Conservation (phyloP, 1,284 basidiomycete genomes). For the Trametes polyzona region DNA sequence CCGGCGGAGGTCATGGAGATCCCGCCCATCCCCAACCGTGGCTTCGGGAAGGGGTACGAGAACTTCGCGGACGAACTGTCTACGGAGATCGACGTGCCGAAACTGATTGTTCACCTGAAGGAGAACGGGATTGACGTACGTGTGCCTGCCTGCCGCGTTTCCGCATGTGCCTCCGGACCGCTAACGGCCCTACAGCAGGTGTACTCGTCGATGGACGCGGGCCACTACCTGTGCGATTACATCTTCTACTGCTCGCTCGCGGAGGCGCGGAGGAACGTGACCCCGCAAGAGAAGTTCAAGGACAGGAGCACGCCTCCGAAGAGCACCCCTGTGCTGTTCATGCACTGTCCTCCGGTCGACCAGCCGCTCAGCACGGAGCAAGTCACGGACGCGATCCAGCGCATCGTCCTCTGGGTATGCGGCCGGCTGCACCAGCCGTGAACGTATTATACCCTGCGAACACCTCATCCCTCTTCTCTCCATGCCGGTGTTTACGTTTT, state of each 20-base stretch:
- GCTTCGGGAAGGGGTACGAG: conserved; percentile 57
- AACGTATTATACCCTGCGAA: conserved; percentile 5
- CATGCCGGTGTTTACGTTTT: neutral
- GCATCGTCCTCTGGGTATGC: conserved; percentile 62
- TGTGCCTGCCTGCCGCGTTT: conserved; percentile 8
- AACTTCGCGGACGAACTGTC: conserved; percentile 48
- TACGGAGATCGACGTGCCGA: conserved; percentile 52
- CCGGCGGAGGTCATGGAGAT: conserved; percentile 32
- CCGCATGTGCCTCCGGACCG: conserved; percentile 12
- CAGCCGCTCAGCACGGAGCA: conserved; percentile 65
- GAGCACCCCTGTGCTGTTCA: conserved; percentile 56
- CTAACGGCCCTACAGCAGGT: conserved; percentile 49
- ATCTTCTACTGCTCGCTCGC: conserved; percentile 80
- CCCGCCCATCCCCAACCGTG: conserved; percentile 44
- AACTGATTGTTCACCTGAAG: conserved; percentile 60
- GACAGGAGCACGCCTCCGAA: conserved; percentile 48
- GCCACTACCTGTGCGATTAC: conserved; percentile 79
- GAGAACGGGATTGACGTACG: conserved; percentile 60
- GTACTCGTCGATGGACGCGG: conserved; percentile 75
- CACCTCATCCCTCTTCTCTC: neutral
- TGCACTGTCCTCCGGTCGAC: conserved; percentile 71
- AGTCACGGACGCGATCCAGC: conserved; percentile 66
- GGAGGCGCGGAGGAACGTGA: conserved; percentile 58
- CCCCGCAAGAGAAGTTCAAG: conserved; percentile 54
- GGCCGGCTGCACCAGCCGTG: conserved; percentile 34